phyloP scores from a whole-genome alignment of 768 basidiomycete genomes.

The Pulveroboletus ravenelii region DNA sequence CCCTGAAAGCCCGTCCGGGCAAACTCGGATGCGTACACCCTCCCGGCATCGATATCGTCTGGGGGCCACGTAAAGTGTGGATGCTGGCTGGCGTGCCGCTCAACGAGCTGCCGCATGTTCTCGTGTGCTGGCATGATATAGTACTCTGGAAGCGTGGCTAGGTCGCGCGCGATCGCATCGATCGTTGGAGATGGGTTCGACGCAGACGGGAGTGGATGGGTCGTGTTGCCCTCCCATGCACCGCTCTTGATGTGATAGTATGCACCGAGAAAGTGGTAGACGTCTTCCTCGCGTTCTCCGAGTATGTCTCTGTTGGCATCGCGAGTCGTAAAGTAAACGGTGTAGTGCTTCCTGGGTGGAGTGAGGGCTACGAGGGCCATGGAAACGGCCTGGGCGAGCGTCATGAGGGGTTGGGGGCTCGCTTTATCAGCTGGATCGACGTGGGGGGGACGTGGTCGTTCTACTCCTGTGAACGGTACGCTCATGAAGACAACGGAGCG shows the following conservation, averaged over 20 bases:
- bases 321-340: conserved; percentile 43
- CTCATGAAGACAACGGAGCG: conserved; percentile 56
- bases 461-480: conserved; percentile 48
- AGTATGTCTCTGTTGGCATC: conserved; percentile 45
- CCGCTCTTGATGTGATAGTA: conserved; percentile 52
- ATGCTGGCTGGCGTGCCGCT: conserved; percentile 30
- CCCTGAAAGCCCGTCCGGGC: conserved; percentile 56
- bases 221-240: conserved; percentile 43
- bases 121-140: conserved; percentile 55
- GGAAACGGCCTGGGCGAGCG: conserved; percentile 4
- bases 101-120: conserved; percentile 49
- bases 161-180: conserved; percentile 24
- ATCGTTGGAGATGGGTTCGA: conserved; percentile 22
- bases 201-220: conserved; percentile 34
- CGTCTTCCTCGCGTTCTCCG: conserved; percentile 12
- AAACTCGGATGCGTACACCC: conserved; percentile 47
- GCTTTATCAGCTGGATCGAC: conserved; percentile 3
- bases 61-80: conserved; percentile 39
- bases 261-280: conserved; percentile 21
- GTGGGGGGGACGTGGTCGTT: conserved; percentile 22
- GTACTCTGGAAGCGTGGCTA: conserved; percentile 49
- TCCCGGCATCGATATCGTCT: conserved; percentile 38
- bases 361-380: conserved; percentile 35
- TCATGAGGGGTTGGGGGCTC: conserved; percentile 4
- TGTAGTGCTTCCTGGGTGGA: conserved; percentile 58